phyloP scores from a whole-genome alignment of 805 yeast species.

The Starmerella scarabaei region DNA sequence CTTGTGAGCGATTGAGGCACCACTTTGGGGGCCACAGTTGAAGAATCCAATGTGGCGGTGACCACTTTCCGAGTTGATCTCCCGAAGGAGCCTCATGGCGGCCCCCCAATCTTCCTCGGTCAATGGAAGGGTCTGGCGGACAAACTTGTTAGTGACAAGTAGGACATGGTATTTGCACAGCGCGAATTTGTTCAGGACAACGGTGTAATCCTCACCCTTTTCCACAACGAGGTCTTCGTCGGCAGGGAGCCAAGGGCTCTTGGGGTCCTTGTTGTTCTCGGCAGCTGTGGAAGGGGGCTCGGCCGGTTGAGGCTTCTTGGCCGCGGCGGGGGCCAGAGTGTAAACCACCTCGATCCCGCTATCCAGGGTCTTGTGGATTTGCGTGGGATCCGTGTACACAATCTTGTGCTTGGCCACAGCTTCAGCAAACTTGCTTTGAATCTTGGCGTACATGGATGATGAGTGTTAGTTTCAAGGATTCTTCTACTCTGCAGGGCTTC shows the following conservation, averaged over 20 bases:
- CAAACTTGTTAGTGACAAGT: conserved; percentile 61
- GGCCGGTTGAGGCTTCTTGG: conserved; percentile 24
- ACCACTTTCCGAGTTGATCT: conserved; percentile 34
- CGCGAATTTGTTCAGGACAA: conserved; percentile 80
- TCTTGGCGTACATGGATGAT: conserved; percentile 19
- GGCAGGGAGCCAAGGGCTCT: conserved; percentile 65
- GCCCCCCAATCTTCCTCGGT: conserved; percentile 56
- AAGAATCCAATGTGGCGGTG: conserved; percentile 65
- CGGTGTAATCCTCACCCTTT: conserved; percentile 39
- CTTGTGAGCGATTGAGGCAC: conserved; percentile 91
- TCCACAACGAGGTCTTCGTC: conserved; percentile 61
- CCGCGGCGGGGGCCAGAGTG: conserved; percentile 30
- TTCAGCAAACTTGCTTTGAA: conserved; percentile 29
- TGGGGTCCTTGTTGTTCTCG: not conserved
- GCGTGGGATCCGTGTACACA: conserved; percentile 39
- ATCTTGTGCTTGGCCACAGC: conserved; percentile 40
- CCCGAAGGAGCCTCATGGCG: conserved; percentile 41
- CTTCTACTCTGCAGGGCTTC: too few species aligned
- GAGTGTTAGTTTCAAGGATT: too few species aligned
- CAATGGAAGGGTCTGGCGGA: conserved; percentile 59
- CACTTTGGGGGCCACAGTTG: conserved; percentile 78
- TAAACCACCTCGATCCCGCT: conserved; percentile 26
- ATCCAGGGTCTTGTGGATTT: conserved; percentile 24
- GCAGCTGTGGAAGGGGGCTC: conserved; percentile 5
- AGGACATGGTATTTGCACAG: conserved; percentile 67